These are phyloP conservation scores for Boletus speciosus DNA, from an alignment of 768 basidiomycete species.

Conservation along the genomic window DNA sequence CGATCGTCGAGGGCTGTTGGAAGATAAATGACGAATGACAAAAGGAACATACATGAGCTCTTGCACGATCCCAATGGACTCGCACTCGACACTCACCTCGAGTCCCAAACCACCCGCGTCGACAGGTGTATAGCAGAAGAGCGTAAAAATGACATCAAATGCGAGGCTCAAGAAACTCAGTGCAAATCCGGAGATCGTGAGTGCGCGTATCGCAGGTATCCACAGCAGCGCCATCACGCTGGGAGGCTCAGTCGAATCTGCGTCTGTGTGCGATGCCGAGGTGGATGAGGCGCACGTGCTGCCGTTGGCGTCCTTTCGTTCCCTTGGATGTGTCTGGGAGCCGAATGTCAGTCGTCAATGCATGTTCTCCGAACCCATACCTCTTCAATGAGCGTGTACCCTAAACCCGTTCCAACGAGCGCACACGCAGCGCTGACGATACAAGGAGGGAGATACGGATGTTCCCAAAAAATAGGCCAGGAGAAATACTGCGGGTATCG, in stretches of 20 bases:
- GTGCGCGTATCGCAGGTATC: constrained; percentile 48
- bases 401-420: constrained; percentile 6
- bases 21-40: too few relatives aligned
- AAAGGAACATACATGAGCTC: neutral
- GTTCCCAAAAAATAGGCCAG: constrained; percentile 9
- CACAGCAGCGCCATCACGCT: constrained; percentile 38
- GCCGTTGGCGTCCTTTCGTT: neutral
- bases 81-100: constrained; percentile 37
- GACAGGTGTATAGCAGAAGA: constrained; percentile 63
- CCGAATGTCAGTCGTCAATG: neutral
- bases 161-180: constrained; percentile 51
- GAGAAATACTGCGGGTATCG: constrained; percentile 12
- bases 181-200: constrained; percentile 49
- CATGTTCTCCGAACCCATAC: neutral
- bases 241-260: constrained; percentile 10
- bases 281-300: neutral
- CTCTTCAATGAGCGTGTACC: constrained; percentile 21
- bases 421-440: constrained; percentile 9
- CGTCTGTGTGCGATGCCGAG: neutral
- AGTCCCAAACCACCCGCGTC: constrained; percentile 53
- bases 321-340: constrained; percentile 16
- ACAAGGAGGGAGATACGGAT: constrained; percentile 21
- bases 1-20: constrained; percentile 50
- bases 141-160: constrained; percentile 61
- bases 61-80: neutral